phyloP scores from a whole-genome alignment of 805 yeast species.

The Wickerhamomyces xylosicus region DNA sequence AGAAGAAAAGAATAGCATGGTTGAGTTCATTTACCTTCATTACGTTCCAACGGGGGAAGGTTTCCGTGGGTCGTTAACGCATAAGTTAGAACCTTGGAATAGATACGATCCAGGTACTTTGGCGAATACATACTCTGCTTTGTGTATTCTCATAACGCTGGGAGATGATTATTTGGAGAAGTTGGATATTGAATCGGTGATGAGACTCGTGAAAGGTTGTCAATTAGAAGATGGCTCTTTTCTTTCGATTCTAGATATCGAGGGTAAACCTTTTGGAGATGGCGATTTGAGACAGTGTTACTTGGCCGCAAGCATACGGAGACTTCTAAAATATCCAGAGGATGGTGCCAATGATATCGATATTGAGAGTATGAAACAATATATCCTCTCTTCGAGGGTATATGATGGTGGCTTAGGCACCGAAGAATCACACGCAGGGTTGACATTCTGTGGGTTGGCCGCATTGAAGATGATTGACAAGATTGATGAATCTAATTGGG shows the following conservation, averaged over 20 bases:
- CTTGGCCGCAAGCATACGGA: constrained; percentile 57
- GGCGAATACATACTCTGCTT: constrained; percentile 70
- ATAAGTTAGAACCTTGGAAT: constrained; percentile 18
- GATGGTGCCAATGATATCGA: constrained; percentile 26
- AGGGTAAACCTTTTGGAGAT: constrained; percentile 39
- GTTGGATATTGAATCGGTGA: constrained; percentile 32
- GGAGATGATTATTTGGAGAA: constrained; percentile 29
- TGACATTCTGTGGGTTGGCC: constrained; percentile 76
- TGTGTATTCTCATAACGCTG: constrained; percentile 44
- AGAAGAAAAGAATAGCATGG: constrained; percentile 21
- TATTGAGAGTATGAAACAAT: constrained; percentile 25
- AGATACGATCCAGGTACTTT: constrained; percentile 53
- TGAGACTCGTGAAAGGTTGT: constrained; percentile 46
- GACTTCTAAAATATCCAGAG: constrained; percentile 27
- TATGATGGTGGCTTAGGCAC: constrained; percentile 68
- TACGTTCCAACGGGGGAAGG: constrained; percentile 31
- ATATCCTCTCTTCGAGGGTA: constrained; percentile 25
- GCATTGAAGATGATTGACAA: constrained; percentile 34
- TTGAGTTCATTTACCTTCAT: constrained; percentile 37
- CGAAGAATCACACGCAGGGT: constrained; percentile 77
- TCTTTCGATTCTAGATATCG: constrained; percentile 27
- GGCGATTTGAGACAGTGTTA: constrained; percentile 66
- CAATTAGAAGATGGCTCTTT: constrained; percentile 57
- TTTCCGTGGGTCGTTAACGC: constrained; percentile 49
- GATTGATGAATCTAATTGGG: constrained; percentile 20